phyloP scores from a whole-genome alignment of 2,329 filamentous ascomycete species.

The Fusarium irregulare region DNA sequence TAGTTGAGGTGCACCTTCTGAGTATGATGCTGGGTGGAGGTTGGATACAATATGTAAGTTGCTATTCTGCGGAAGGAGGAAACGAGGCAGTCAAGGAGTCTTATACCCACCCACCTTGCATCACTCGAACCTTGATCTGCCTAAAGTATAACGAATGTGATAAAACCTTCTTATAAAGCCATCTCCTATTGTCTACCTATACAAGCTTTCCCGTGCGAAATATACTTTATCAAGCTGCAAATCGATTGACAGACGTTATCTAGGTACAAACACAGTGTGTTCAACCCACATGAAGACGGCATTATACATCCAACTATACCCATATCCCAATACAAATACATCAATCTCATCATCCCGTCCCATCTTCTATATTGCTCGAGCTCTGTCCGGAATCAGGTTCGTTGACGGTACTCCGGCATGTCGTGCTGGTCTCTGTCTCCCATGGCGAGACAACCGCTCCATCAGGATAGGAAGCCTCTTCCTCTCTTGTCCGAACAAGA shows the following conservation, averaged over 20 bases:
- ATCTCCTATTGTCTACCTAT: not conserved
- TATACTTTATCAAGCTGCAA: not conserved
- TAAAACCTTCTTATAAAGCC: not conserved
- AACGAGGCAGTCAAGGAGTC: not conserved
- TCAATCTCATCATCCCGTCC: not conserved
- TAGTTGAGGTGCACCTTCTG: not conserved
- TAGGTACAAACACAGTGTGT: not conserved
- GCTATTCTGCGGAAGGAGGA: not conserved
- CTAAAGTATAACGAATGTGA: not conserved
- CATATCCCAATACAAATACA: not conserved
- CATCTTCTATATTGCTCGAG: not conserved
- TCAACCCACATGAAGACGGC: not conserved
- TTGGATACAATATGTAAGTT: not conserved
- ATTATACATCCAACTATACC: not conserved
- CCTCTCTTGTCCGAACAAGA: conserved; percentile 13
- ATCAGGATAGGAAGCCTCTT: conserved; percentile 24
- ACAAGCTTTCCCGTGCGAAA: not conserved
- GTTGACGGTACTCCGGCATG: not conserved
- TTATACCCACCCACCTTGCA: not conserved
- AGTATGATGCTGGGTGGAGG: not conserved
- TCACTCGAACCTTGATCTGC: not conserved
- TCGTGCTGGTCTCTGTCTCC: not conserved
- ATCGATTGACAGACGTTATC: not conserved
- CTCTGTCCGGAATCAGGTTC: too few species aligned
- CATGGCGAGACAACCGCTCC: not conserved